Conservation (phyloP, 2,329 filamentous ascomycete species). For the Aspergillus luchuensis region DNA sequence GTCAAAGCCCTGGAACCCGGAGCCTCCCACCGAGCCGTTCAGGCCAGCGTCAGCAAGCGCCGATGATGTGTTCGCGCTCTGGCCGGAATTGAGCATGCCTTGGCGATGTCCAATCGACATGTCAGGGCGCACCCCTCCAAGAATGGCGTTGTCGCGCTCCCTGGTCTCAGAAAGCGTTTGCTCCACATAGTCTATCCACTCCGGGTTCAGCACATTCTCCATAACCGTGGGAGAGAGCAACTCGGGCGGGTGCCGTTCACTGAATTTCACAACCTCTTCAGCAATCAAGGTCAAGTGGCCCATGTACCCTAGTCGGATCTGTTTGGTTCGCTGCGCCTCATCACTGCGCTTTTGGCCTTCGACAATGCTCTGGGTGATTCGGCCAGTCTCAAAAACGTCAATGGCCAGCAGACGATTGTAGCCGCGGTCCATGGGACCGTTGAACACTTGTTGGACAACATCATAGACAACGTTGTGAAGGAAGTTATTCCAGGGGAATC, state of each 20-base stretch:
- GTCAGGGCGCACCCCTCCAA: constrained; percentile 91
- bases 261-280: constrained; percentile 98
- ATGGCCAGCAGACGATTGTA: constrained; percentile 89
- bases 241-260: constrained; percentile 88
- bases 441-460: constrained; percentile 98
- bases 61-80: constrained; percentile 62
- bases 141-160: constrained; percentile 96
- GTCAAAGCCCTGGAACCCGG: constrained; percentile 64
- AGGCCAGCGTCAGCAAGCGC: constrained; percentile 80
- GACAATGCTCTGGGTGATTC: constrained; percentile 88
- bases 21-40: constrained; percentile 61
- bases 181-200: constrained; percentile 95
- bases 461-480: constrained; percentile 99
- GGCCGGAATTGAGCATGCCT: constrained; percentile 62
- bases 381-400: constrained; percentile 87
- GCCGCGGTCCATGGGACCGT: constrained; percentile 94
- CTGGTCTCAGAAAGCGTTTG: constrained; percentile 88
- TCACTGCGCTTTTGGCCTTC: constrained; percentile 87
- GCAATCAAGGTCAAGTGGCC: constrained; percentile 95
- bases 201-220: constrained; percentile 82
- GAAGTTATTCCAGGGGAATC: constrained; percentile 99
- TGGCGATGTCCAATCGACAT: constrained; percentile 79
- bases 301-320: constrained; percentile 97
- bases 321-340: constrained; percentile 76
- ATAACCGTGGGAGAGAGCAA: constrained; percentile 79